A percentile compares a stretch with the other conserved stretches of the same genome.
These are phyloP conservation scores for Isoetes taiwanensis DNA, from an alignment of 75 land plant species.

Conservation along the genomic window DNA sequence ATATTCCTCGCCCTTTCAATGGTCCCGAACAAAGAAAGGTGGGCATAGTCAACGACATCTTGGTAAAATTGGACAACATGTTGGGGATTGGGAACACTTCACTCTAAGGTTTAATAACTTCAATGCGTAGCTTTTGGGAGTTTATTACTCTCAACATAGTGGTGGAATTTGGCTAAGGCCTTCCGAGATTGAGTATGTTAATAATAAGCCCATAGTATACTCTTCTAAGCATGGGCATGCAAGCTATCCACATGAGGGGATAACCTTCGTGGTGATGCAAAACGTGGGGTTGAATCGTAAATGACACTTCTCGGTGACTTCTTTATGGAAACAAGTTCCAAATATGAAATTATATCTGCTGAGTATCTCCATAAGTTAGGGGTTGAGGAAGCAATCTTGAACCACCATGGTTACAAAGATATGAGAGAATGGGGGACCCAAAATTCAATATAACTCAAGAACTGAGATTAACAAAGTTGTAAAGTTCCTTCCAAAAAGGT, in stretches of 20 bases:
- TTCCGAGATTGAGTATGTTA: slow-evolving; percentile 39
- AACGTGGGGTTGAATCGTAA: slow-evolving; percentile 48
- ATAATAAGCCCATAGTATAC: slow-evolving; percentile 34
- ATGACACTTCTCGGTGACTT: slow-evolving; percentile 38
- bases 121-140: slow-evolving; percentile 40
- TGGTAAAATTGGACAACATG: slow-evolving; percentile 66
- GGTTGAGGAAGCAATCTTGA: slow-evolving; percentile 20
- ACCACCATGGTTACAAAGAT: slow-evolving; percentile 60
- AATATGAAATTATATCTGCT: slow-evolving; percentile 37
- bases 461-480: slow-evolving; percentile 29
- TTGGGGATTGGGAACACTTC: slow-evolving; percentile 76
- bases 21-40: slow-evolving; percentile 60
- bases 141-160: slow-evolving; percentile 60
- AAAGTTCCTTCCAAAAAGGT: slow-evolving; percentile 34
- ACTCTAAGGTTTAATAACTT: slow-evolving; percentile 59
- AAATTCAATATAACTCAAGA: slow-evolving; percentile 24
- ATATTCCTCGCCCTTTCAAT: slow-evolving; percentile 74
- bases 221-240: slow-evolving; percentile 52
- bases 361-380: slow-evolving; percentile 32
- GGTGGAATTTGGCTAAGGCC: slow-evolving; percentile 46
- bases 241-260: slow-evolving; percentile 40
- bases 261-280: slow-evolving; percentile 40
- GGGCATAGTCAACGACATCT: slow-evolving; percentile 27
- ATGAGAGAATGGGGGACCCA: slow-evolving; percentile 76
- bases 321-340: slow-evolving; percentile 29